Percentiles rank a stretch among this genome's conserved stretches.
Conservation (phyloP, 1,284 basidiomycete genomes). For the Vanrija sp. region DNA sequence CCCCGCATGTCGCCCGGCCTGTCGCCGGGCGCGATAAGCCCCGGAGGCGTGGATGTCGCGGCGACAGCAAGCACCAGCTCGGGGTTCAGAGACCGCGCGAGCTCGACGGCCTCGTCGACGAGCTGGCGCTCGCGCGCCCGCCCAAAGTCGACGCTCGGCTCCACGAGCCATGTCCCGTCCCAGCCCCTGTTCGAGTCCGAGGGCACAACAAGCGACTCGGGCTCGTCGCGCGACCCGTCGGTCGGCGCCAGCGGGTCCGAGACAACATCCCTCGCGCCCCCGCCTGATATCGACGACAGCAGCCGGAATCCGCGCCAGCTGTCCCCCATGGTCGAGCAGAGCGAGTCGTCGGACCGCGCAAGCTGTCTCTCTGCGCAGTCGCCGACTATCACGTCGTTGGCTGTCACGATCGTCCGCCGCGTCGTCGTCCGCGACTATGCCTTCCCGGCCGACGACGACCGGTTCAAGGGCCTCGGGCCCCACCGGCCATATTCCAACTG, state of each 20-base stretch:
- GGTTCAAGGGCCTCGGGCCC: constrained; percentile 27
- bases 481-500: constrained; percentile 14
- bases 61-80: too few relatives aligned
- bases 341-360: too few relatives aligned
- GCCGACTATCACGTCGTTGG: too few relatives aligned
- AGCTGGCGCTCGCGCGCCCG: constrained; percentile 2
- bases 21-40: background rate
- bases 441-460: constrained; percentile 30
- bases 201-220: too few relatives aligned
- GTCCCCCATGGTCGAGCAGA: too few relatives aligned
- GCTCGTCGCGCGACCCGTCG: too few relatives aligned
- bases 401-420: constrained; percentile 7
- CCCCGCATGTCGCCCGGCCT: background rate
- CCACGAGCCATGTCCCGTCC: background rate
- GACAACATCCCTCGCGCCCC: too few relatives aligned
- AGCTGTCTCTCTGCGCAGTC: too few relatives aligned
- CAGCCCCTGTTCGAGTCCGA: background rate
- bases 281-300: too few relatives aligned
- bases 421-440: constrained; percentile 42
- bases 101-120: background rate
- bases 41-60: background rate
- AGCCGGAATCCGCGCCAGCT: too few relatives aligned
- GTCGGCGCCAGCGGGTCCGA: too few relatives aligned
- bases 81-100: constrained; percentile 4
- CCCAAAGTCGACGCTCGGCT: constrained; percentile 9